Evolutionary conservation across 352 stramenopile species (phyloP).

Genomic region (Phytopythium helicoides): DNA sequence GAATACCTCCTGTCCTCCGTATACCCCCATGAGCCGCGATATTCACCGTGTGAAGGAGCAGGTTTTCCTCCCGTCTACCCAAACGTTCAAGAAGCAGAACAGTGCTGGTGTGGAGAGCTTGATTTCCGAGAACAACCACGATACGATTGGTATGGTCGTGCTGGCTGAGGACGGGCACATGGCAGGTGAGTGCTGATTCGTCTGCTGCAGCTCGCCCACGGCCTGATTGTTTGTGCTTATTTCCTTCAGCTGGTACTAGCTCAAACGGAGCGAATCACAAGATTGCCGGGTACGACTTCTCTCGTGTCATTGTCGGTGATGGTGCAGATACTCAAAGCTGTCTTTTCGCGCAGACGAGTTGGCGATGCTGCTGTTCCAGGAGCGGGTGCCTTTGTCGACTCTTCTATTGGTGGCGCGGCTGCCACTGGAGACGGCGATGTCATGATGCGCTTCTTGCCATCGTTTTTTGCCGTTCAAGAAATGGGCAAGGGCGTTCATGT

Average conservation of each 20-base stretch:
- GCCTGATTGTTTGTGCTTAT: neutral
- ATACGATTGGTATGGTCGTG: conserved; percentile 90
- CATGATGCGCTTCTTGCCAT: conserved; percentile 91
- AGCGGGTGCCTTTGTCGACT: conserved; percentile 87
- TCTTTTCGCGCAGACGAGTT: conserved; percentile 53
- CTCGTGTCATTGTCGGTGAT: neutral
- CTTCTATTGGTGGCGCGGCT: conserved; percentile 69
- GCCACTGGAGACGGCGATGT: conserved; percentile 89
- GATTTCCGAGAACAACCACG: conserved; percentile 75
- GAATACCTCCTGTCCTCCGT: conserved; percentile 78
- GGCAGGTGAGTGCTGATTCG: conserved; percentile 28
- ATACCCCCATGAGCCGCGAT: conserved; percentile 37
- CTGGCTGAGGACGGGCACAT: conserved; percentile 61
- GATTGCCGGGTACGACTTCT: conserved; percentile 84
- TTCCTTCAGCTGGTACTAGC: conserved; percentile 81
- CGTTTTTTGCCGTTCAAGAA: conserved; percentile 79
- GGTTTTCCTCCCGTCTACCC: conserved; percentile 19
- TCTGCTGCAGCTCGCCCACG: neutral
- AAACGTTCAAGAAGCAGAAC: conserved; percentile 13
- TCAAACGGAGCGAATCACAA: conserved; percentile 91
- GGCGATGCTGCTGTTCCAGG: conserved; percentile 84
- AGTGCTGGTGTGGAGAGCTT: conserved; percentile 18
- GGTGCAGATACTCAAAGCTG: neutral
- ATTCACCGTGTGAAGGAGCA: conserved; percentile 4
- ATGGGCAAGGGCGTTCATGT: conserved; percentile 76